Conservation (phyloP, 2,329 filamentous ascomycete species). For the Beauveria rudraprayagi region DNA sequence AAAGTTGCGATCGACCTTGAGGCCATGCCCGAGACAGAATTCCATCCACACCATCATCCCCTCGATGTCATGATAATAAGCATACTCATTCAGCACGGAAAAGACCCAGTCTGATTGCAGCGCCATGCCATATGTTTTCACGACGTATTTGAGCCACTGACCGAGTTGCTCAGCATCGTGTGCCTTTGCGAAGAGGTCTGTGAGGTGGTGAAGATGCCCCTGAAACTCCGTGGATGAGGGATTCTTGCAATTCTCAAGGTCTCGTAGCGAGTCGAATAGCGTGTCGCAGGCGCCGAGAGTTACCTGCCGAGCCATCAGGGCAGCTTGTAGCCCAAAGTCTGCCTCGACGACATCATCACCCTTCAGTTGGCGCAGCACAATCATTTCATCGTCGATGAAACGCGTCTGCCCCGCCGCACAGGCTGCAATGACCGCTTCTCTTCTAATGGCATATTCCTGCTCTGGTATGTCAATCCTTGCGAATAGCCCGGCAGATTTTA, state of each 20-base stretch:
- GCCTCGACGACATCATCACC: background rate
- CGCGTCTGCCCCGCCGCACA: background rate
- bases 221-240: background rate
- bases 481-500: slow-evolving; percentile 1
- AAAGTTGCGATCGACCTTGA: slow-evolving; percentile 23
- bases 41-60: slow-evolving; percentile 24
- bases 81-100: slow-evolving; percentile 23
- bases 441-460: background rate
- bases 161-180: slow-evolving; percentile 22
- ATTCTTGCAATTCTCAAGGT: background rate
- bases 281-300: background rate
- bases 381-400: background rate
- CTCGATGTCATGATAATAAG: slow-evolving; percentile 21
- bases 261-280: background rate
- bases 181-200: slow-evolving; percentile 16
- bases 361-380: background rate
- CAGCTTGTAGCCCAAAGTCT: slow-evolving; percentile 4
- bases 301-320: slow-evolving; percentile 1
- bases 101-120: slow-evolving; percentile 23
- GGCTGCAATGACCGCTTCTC: background rate
- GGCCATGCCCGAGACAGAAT: slow-evolving; percentile 23
- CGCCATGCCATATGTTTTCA: slow-evolving; percentile 19
- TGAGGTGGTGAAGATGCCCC: background rate
- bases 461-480: background rate
- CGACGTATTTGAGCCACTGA: slow-evolving; percentile 20